Evolutionary conservation across 2,329 filamentous ascomycete genomes (phyloP), one percentile per base, ranked within the genome.

Genomic region (Hymenoscyphus fraxineus): DNA sequence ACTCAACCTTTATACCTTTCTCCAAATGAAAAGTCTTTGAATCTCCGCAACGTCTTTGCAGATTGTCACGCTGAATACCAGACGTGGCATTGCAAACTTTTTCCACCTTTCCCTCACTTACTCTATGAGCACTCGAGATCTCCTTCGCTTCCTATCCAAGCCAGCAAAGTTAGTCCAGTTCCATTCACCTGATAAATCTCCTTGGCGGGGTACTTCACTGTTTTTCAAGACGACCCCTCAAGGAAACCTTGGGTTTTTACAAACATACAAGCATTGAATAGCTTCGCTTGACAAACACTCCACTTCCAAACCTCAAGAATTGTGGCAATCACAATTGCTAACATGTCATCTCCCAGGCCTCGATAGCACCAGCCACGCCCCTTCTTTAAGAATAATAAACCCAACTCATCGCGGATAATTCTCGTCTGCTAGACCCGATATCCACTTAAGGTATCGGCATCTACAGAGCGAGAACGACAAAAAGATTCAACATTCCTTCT

Each of bases 111-210:
- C 61, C 57, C 40, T 55, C 63, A 56, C 67, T 58, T 81, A 79
- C 86, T 91, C 87, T 88, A 97, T 97, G 93, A 93, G 87, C 90
- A 89, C 85, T 79, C 90, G 89, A 82, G 91, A 96, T 80, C 88
- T 96, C 76, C 87, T 96, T 77, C 91, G 92, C 82, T 95, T 96
- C 83, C 87, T 97, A 74, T 96, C 92, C 77, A 95, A 95, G 84
- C 92, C 92, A 77, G 91, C 92, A 79, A 96, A 96, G 93, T 96
- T 81, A 77, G 90, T 82, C 61, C 68, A 60, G n/a, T 41, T 62
- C 32, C 44, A 27, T 40, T 32, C 38, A n/a, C 22, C 39, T 27
- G 22, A 4, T 19, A 4, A 56, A 12, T 7, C 15, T 54, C 27
- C 7, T 15, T 9, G 9, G 44, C 44, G 19, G n/a, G 12, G 44